Conservation (phyloP, 495 filamentous ascomycete species). For the Alectoria sarmentosa region DNA sequence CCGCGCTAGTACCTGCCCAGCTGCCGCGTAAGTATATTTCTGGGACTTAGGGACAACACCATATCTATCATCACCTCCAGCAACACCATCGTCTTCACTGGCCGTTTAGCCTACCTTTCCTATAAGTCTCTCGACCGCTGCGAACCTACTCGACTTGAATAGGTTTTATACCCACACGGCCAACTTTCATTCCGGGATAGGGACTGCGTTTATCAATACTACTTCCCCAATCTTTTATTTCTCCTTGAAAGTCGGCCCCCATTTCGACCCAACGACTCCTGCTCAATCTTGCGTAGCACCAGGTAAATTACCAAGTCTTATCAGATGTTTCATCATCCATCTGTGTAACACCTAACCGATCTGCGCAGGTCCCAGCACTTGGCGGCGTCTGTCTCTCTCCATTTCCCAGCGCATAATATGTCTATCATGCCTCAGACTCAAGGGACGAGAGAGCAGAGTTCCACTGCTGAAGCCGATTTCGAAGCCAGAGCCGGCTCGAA, state of each 20-base stretch:
- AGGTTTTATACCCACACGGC: neutral
- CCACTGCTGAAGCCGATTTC: neutral
- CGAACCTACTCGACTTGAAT: neutral
- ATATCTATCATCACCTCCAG: neutral
- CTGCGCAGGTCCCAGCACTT: neutral
- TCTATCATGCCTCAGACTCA: neutral
- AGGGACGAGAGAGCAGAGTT: neutral
- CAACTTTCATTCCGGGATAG: neutral
- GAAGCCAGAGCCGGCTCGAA: too few species aligned
- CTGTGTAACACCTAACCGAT: neutral
- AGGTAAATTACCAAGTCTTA: neutral
- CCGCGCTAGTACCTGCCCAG: neutral
- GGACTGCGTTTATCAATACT: neutral
- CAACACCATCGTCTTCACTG: neutral
- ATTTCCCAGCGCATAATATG: neutral
- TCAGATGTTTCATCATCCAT: neutral
- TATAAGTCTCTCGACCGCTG: neutral
- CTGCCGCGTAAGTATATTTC: neutral
- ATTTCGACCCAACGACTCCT: neutral
- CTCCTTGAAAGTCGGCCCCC: neutral
- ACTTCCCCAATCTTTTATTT: neutral
- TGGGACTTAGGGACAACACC: neutral
- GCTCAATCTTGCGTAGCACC: neutral
- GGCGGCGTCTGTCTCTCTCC: neutral
- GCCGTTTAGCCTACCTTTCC: neutral